Evolutionary conservation across 1,284 basidiomycete species (phyloP).

Genomic region (Rhodofomes roseus): DNA sequence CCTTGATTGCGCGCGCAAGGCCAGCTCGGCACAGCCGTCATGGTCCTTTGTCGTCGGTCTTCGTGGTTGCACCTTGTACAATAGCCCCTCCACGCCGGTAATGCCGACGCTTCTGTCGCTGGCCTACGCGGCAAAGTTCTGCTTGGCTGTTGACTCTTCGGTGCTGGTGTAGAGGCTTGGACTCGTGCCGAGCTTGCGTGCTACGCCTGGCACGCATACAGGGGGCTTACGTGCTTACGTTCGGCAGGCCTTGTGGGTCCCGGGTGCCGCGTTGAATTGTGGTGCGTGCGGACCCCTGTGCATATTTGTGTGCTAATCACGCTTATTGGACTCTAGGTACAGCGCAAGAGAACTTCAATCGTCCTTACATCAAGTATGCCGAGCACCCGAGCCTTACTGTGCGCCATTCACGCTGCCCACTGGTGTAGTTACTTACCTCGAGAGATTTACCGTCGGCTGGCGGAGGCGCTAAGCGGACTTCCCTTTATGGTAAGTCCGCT

Average conservation of each 20-base stretch:
- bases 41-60: conserved; percentile 1
- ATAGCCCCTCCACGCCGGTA: conserved; percentile 17
- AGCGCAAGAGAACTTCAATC: too few species aligned
- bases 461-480: too few species aligned
- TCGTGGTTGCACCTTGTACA: conserved; percentile 13
- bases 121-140: not conserved
- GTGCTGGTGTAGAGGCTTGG: too few species aligned
- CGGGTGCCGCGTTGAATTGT: not conserved
- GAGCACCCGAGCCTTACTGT: too few species aligned
- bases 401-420: too few species aligned
- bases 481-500: too few species aligned
- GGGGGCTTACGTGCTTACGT: not conserved
- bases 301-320: not conserved
- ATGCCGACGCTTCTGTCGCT: not conserved
- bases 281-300: not conserved
- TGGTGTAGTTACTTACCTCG: too few species aligned
- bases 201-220: not conserved
- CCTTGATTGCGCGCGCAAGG: not conserved
- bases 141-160: not conserved
- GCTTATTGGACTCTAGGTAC: too few species aligned
- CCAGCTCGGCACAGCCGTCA: conserved; percentile 2
- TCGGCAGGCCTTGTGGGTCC: not conserved
- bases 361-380: too few species aligned
- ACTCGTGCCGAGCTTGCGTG: not conserved
- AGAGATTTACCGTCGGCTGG: too few species aligned